These are phyloP conservation scores for Mycena alexandri DNA, from an alignment of 768 basidiomycete genomes.

Conservation along the genomic window DNA sequence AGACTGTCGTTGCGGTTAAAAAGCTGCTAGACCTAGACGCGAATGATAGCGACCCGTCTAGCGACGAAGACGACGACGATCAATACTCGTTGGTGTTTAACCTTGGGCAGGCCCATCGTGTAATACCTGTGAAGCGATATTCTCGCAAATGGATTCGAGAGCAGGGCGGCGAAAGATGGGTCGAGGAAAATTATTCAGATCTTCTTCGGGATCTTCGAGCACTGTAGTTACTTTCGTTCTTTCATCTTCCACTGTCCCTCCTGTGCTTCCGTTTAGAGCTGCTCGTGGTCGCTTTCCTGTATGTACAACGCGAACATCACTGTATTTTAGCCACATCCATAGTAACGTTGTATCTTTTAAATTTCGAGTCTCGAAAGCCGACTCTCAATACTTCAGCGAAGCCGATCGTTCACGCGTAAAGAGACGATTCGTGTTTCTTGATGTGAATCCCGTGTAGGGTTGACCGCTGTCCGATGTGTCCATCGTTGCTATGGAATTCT, in stretches of 20 bases:
- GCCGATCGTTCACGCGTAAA: no score
- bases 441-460: no score
- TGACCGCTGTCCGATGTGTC: no score
- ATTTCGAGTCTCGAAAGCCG: no score
- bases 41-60: conserved; percentile 32
- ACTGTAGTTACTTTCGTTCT: conserved; percentile 33
- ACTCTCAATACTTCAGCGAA: no score
- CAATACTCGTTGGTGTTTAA: conserved; percentile 34
- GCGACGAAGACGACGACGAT: conserved; percentile 36
- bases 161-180: conserved; percentile 68
- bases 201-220: conserved; percentile 52
- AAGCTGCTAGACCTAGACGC: conserved; percentile 30
- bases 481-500: no score
- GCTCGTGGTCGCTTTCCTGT: neutral
- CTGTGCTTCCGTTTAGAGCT: neutral
- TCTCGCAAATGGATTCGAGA: conserved; percentile 57
- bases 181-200: conserved; percentile 80
- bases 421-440: no score
- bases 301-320: neutral
- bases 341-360: no score
- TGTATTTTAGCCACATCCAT: conserved; percentile 1
- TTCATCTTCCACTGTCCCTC: neutral
- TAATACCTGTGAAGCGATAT: conserved; percentile 33
- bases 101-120: conserved; percentile 29
- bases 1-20: conserved; percentile 28